Evolutionary conservation across 2,329 filamentous ascomycete genomes (phyloP).

Genomic region (Colletotrichum sp.): DNA sequence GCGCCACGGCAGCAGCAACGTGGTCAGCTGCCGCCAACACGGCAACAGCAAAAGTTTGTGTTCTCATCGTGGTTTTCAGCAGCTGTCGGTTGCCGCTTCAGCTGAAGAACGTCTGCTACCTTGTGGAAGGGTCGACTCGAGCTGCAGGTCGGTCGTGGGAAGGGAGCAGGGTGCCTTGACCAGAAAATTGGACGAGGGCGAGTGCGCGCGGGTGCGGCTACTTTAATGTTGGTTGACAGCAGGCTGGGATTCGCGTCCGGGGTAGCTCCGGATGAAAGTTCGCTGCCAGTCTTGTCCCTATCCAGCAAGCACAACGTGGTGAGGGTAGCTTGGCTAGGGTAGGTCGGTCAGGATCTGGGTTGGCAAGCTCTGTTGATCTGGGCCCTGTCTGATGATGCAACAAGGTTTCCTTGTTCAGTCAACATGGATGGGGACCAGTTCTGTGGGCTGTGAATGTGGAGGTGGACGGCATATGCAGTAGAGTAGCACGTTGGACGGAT

Average conservation of each 20-base stretch:
- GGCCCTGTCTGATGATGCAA: conserved; percentile 11
- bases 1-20: neutral
- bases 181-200: neutral
- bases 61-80: neutral
- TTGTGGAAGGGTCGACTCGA: neutral
- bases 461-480: neutral
- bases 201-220: neutral
- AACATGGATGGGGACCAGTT: neutral
- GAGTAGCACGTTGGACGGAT: neutral
- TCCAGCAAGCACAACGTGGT: neutral
- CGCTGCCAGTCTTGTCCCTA: neutral
- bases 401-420: conserved; percentile 5
- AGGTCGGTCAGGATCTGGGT: neutral
- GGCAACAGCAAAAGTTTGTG: conserved; percentile 6
- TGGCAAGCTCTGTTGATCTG: conserved; percentile 1
- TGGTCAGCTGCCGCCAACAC: conserved; percentile 6
- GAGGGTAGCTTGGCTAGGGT: neutral
- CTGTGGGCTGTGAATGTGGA: neutral
- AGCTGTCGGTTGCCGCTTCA: neutral
- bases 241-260: neutral
- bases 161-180: neutral
- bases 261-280: neutral
- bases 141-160: neutral
- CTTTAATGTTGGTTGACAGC: conserved; percentile 13
- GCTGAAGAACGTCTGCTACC: neutral